These are phyloP conservation scores for Paraconiothyrium brasiliense DNA, from an alignment of 2,329 filamentous ascomycete species.

Conservation along the genomic window DNA sequence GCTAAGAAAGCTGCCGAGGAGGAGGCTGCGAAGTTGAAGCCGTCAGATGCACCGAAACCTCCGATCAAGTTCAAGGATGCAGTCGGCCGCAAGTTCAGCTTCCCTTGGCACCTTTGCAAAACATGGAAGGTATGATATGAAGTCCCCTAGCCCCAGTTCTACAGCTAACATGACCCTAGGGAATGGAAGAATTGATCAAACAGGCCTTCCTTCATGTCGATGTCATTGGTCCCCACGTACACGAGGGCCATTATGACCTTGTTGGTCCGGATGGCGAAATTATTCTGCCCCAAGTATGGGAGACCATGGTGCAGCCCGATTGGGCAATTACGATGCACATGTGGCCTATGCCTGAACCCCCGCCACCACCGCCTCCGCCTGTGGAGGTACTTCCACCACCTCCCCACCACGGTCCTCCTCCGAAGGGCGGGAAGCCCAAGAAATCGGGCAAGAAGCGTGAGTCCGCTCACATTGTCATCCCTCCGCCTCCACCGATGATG, in stretches of 20 bases:
- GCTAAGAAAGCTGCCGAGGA: conserved; percentile 59
- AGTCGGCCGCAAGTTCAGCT: conserved; percentile 28
- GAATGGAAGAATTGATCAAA: conserved; percentile 57
- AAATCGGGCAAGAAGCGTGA: conserved; percentile 20
- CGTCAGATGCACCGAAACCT: conserved; percentile 57
- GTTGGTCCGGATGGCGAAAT: conserved; percentile 57
- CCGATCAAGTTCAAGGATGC: conserved; percentile 32
- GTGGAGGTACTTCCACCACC: conserved; percentile 11
- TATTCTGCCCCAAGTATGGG: conserved; percentile 58
- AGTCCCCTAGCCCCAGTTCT: conserved; percentile 60
- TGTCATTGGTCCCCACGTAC: conserved; percentile 54
- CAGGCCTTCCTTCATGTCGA: conserved; percentile 58
- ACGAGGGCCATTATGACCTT: conserved; percentile 57
- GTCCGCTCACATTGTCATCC: conserved; percentile 18
- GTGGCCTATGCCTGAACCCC: conserved; percentile 53
- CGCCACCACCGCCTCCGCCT: conserved; percentile 23
- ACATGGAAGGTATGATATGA: conserved; percentile 71
- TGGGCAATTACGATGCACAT: conserved; percentile 58
- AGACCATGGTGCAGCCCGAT: conserved; percentile 55
- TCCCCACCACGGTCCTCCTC: not conserved
- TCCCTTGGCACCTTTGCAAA: conserved; percentile 28
- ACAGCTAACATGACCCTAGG: conserved; percentile 65
- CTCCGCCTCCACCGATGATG: conserved; percentile 17
- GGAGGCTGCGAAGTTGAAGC: conserved; percentile 51
- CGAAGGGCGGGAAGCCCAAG: conserved; percentile 10